Percentiles rank a stretch among this genome's conserved stretches.
These are phyloP conservation scores for Saturnispora bothae DNA, from an alignment of 805 yeast species.

Conservation along the genomic window DNA sequence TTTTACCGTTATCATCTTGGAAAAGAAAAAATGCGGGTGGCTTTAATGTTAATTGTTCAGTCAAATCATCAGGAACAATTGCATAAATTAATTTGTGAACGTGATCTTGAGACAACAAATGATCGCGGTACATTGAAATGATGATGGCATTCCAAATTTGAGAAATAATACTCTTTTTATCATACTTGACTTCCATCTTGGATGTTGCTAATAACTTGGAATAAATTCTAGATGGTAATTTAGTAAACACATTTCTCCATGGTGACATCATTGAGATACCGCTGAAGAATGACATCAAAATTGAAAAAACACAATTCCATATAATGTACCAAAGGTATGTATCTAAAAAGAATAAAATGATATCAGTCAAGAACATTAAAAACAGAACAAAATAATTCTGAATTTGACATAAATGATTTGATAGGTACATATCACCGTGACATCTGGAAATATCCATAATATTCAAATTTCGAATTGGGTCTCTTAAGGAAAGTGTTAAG, in stretches of 20 bases:
- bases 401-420: constrained; percentile 31
- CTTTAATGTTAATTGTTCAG: constrained; percentile 25
- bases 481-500: constrained; percentile 41
- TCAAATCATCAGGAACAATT: constrained; percentile 43
- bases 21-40: constrained; percentile 38
- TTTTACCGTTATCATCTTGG: constrained; percentile 37
- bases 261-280: constrained; percentile 49
- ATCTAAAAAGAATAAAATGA: constrained; percentile 42
- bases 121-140: constrained; percentile 46
- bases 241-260: constrained; percentile 44
- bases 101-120: constrained; percentile 40
- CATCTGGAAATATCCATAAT: constrained; percentile 35
- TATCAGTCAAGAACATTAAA: constrained; percentile 34
- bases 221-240: constrained; percentile 40
- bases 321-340: constrained; percentile 50
- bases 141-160: constrained; percentile 47
- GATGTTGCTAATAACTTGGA: constrained; percentile 37
- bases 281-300: constrained; percentile 37
- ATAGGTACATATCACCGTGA: constrained; percentile 32
- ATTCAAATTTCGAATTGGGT: constrained; percentile 39
- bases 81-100: constrained; percentile 26
- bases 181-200: constrained; percentile 35
- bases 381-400: constrained; percentile 34
- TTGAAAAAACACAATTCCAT: constrained; percentile 43
- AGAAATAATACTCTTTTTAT: constrained; percentile 31